Base-by-base conservation (phyloP, 1,284 basidiomycete genomes). In the Ustilago vetiveriae region DNA sequence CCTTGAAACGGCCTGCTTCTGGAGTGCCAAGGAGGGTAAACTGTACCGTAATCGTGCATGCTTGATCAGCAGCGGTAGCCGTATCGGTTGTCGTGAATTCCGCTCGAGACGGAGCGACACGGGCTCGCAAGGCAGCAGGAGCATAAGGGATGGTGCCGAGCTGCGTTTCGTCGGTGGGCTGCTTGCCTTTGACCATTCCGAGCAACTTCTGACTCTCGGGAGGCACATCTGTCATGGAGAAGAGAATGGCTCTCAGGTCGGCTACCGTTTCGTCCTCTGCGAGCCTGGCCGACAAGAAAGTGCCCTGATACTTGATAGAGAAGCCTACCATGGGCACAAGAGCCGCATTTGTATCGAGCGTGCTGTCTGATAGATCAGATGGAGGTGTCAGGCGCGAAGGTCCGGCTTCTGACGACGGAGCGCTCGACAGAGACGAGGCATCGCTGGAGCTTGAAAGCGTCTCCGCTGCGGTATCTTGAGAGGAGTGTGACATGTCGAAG, bases 131-230 rank as follows among this genome's bases (percentile, higher is more conserved):
- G 8, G 71, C 68, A 7, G 69, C 44, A 9, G 72, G 62, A 1
- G 74, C 72, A 37, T 58, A 62, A 0, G 58, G 51, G 19, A 78
- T 53, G 14, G 53, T 30, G 8, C 68, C 68, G 4, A 78, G 43
- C 17, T 19, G 33, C 9, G 52, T 58, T 3, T 66, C 62, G 23
- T 78, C 76, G 42, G 87, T 84, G 5, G 91, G 90, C 11, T 94
- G 84, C 81, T 91, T 93, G 32, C 91, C 91, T 74, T 91, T 92
- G 32, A 90, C 88, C 24, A 95, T 83, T 1, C 92, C 92, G 13
- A 94, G 85, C 50, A 95, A 89, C 85, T 96, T 95, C 84, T 95
- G 92, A 16, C 92, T 86, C 69, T 91, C 90, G 23, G 89, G 87
- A 3, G 92, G 92, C 2, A 96, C 91, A 56, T 86, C 86, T 2